Evolutionary conservation across 176 grass and related monocot species (phyloP).

Genomic region (Triticum aestivum): DNA sequence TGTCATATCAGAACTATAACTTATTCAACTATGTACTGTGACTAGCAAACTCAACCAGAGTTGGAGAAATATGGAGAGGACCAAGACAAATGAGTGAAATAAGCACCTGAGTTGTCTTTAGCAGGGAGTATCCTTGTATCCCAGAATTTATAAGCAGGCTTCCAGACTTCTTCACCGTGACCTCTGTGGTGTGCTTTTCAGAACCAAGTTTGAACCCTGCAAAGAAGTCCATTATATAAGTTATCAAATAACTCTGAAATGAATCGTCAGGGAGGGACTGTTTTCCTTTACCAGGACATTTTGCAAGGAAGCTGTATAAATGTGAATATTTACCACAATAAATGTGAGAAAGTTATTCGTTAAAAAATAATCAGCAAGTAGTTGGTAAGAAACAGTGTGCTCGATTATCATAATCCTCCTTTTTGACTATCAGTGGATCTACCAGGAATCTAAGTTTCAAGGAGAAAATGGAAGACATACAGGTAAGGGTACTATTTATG

Average conservation of each 20-base stretch:
- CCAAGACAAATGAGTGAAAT: not conserved
- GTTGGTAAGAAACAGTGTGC: not conserved
- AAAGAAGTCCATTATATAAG: slow-evolving; percentile 12
- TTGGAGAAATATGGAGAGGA: not conserved
- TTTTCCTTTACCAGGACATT: not conserved
- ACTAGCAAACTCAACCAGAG: not conserved
- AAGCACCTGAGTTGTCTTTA: slow-evolving; percentile 92
- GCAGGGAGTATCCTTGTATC: slow-evolving; percentile 70
- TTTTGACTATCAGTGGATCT: not conserved
- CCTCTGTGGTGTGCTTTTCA: slow-evolving; percentile 78
- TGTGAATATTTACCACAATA: not conserved
- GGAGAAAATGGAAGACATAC: not conserved
- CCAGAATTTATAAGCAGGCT: slow-evolving; percentile 71
- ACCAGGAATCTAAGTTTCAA: not conserved
- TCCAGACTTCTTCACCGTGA: slow-evolving; percentile 69
- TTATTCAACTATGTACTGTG: not conserved
- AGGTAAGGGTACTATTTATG: not conserved
- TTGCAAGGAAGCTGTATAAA: not conserved
- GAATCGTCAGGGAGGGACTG: not conserved
- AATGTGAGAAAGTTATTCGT: not conserved
- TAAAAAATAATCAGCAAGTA: not conserved
- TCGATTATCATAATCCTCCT: not conserved
- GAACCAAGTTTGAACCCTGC: slow-evolving; percentile 86
- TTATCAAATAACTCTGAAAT: not conserved
- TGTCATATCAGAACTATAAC: not conserved